Conservation (phyloP, 2,329 filamentous ascomycete genomes). For the Calonectria fujianensis region DNA sequence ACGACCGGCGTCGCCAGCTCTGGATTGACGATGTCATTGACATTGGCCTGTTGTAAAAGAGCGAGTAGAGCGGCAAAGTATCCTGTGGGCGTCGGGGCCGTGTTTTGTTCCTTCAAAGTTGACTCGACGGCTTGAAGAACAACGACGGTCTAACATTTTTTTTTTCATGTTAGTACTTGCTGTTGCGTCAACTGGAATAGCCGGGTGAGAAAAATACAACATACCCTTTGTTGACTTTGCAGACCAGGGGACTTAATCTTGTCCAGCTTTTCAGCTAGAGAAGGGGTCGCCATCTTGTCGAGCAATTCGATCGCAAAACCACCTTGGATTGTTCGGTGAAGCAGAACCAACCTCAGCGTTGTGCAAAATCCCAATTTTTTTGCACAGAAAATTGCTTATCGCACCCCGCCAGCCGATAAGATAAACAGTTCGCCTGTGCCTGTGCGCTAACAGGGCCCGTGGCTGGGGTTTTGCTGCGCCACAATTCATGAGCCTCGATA, state of each 20-base stretch:
- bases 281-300: constrained; percentile 67
- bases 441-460: constrained; percentile 23
- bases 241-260: constrained; percentile 98
- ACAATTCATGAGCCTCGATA: constrained; percentile 49
- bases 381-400: constrained; percentile 56
- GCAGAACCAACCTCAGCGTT: constrained; percentile 47
- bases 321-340: constrained; percentile 55
- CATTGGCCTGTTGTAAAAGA: constrained; percentile 86
- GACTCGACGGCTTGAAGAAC: constrained; percentile 95
- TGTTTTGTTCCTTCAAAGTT: constrained; percentile 91
- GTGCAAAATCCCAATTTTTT: constrained; percentile 56
- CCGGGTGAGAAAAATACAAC: constrained; percentile 46
- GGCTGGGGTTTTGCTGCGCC: constrained; percentile 44
- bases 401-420: constrained; percentile 56
- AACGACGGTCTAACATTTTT: constrained; percentile 79
- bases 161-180: constrained; percentile 32
- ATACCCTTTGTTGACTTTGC: constrained; percentile 94
- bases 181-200: constrained; percentile 28
- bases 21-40: constrained; percentile 82
- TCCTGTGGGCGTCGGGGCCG: constrained; percentile 87
- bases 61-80: constrained; percentile 98
- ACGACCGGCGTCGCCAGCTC: constrained; percentile 90
- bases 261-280: constrained; percentile 91
- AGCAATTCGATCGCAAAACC: constrained; percentile 55
- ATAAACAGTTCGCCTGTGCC: constrained; percentile 20